Evolutionary conservation across 495 filamentous ascomycete species (phyloP), one percentile per base, ranked within the genome.

Genomic region (Penicillium flavigenum): DNA sequence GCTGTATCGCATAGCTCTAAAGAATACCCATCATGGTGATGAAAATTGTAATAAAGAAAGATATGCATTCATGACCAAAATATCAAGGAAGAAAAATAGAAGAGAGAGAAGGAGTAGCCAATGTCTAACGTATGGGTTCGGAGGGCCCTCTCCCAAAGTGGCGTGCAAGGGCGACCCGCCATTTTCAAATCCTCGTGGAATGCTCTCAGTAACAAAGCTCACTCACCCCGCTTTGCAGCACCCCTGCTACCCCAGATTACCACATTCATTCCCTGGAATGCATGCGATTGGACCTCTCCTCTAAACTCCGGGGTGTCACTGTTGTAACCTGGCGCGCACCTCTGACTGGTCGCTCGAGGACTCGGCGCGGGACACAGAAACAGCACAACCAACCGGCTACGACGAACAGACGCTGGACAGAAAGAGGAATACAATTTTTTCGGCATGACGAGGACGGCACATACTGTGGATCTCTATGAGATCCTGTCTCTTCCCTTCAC

Each of bases 401-500:
- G 19, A 26, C 16, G 29, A 12, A 31, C 50, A 34, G 27, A 16
- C 14, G 24, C 26, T 27, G 24, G 11, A 32, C 27, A 54, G 54
- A 60, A 34, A 52, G 24, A 39, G 48, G 16, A 45, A 51, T 12
- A 26, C 12, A 17, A 4, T 9, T 7, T 3, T 4, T 4, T 31
- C n/a, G 44, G 9, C 61, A 73, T 73, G 67, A 66, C 70, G 6
- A 51, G 46, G 44, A 50, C 65, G 36, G 36, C 55, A 8, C 10
- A 63, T 20, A 4, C 36, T 29, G 48, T 68, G 27, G 74, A 79
- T 49, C 73, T 79, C 64, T 86, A 86, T 67, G 71, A 78, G 44
- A 75, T 85, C 59, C 80, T 86, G 36, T 74, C 66, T 27, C 72
- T 86, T 45, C 75, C 79, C 2, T 75, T 70, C 61, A 57, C 63